A percentile compares a stretch with the other conserved stretches of the same genome.
Conservation (phyloP, 2,329 filamentous ascomycete genomes). For the Fusarium pseudograminearum region DNA sequence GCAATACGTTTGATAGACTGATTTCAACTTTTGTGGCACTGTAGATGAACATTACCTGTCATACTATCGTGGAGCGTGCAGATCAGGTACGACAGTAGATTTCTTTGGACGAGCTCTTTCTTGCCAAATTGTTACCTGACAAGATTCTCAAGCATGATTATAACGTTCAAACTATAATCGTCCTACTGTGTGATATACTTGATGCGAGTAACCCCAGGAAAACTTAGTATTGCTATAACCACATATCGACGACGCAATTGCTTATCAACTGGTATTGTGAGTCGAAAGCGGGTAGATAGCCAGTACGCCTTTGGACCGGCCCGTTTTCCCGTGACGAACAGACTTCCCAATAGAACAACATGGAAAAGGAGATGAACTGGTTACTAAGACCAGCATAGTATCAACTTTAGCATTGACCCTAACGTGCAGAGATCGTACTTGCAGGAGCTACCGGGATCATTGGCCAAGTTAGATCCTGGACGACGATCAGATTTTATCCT, state of each 20-base stretch:
- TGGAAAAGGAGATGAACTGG: not conserved
- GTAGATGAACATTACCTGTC: not conserved
- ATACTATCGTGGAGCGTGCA: slow-evolving; percentile 3
- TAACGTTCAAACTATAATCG: not conserved
- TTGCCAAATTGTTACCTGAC: not conserved
- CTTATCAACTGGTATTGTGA: not conserved
- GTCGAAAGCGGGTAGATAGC: not conserved
- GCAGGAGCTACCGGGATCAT: slow-evolving; percentile 7
- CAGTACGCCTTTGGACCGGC: slow-evolving; percentile 1
- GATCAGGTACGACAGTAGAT: slow-evolving; percentile 10
- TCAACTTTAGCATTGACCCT: slow-evolving; percentile 1
- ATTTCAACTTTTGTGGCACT: slow-evolving; percentile 1
- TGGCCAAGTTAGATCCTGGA: slow-evolving; percentile 13
- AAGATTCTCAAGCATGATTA: not conserved
- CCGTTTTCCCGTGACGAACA: slow-evolving; percentile 15
- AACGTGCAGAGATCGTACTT: slow-evolving; percentile 1
- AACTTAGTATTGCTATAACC: not conserved
- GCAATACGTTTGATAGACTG: slow-evolving; percentile 31
- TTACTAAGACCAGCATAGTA: slow-evolving; percentile 1
- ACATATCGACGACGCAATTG: not conserved
- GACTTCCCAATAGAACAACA: not conserved
- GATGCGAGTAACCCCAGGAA: not conserved
- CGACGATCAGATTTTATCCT: slow-evolving; percentile 27
- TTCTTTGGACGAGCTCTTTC: slow-evolving; percentile 1
- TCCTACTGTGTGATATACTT: not conserved